Base-by-base conservation (phyloP, 495 filamentous ascomycete genomes). In the Aspergillus baeticus region DNA sequence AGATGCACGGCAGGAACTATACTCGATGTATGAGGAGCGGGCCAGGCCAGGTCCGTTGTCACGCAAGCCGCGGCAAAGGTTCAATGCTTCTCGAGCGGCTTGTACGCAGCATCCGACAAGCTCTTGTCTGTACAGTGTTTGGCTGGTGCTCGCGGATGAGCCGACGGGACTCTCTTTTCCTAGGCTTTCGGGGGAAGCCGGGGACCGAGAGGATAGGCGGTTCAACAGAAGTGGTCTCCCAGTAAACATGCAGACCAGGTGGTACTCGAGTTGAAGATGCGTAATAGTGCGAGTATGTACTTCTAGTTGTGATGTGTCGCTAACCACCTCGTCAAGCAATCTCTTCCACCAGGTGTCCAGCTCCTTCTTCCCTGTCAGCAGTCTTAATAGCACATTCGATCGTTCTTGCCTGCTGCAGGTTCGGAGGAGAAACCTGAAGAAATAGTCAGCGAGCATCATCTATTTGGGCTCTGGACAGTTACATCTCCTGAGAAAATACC, bases 11-110 rank as follows among this genome's bases (percentile, higher is more conserved):
- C 70, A 73, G 26, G 68, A 64, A 43, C 68, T 75, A 55, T 67
- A 75, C 42, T 75, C 71, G 10, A 65, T 65, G 44, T 75, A 75
- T 0, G 68, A 72, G 3, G 70, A 64, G 54, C 70, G 60, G 5
- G 71, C 70, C 0, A 75, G 60, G 10, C 71, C 71, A 7, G 58
- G 57, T 0, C 56, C 58, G 10, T 57, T 49, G 15, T 74, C 62
- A 13, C 57, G 69, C 14, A 74, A 41, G 21, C 42, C 21, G n/a
- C 58, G 58, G 48, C 65, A 67, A 22, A 72, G 52, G 13, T 60
- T 59, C 20, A 74, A 39, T 0, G 60, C 60, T 26, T 64, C 57
- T 5, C 47, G 54, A 8, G 70, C 69, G 6, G 69, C 62, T 34
- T 69, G 42, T 33, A 70, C 51, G 35, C 69, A 69, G 42, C 66